These are phyloP conservation scores for Zymoseptoria brevis DNA, from an alignment of 2,329 filamentous ascomycete genomes.

Conservation along the genomic window DNA sequence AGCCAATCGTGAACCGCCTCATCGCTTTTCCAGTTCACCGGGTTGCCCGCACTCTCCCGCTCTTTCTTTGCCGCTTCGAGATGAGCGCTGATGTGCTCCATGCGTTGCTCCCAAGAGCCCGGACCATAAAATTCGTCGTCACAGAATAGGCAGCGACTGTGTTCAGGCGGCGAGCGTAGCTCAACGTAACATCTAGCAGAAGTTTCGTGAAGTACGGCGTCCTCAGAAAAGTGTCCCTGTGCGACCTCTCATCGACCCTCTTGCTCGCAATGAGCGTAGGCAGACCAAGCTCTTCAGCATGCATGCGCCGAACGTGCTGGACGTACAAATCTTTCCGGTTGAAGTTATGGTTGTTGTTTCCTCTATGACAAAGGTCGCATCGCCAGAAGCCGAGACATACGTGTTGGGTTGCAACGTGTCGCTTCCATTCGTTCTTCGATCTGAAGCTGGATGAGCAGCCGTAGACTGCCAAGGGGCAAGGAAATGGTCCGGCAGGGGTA, in stretches of 20 bases:
- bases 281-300: constrained; percentile 43
- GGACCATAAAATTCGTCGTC: constrained; percentile 52
- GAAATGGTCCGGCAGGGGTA: constrained; percentile 43
- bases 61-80: constrained; percentile 52
- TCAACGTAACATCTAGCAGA: constrained; percentile 53
- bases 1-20: constrained; percentile 33
- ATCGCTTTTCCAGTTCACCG: constrained; percentile 32
- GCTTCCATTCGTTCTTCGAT: constrained; percentile 92
- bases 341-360: constrained; percentile 53
- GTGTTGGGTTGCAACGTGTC: constrained; percentile 76
- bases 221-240: constrained; percentile 10
- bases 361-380: constrained; percentile 54
- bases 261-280: constrained; percentile 1
- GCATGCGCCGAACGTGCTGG: constrained; percentile 82
- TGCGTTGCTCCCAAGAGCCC: constrained; percentile 67
- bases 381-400: constrained; percentile 66
- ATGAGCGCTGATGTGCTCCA: constrained; percentile 83
- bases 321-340: constrained; percentile 90
- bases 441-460: constrained; percentile 66
- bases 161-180: constrained; percentile 54
- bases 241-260: constrained; percentile 34
- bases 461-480: constrained; percentile 71
- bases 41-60: constrained; percentile 20
- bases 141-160: constrained; percentile 61
- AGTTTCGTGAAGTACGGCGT: constrained; percentile 37